phyloP scores from a whole-genome alignment of 2,329 filamentous ascomycete species.

The Fusarium virguliforme region DNA sequence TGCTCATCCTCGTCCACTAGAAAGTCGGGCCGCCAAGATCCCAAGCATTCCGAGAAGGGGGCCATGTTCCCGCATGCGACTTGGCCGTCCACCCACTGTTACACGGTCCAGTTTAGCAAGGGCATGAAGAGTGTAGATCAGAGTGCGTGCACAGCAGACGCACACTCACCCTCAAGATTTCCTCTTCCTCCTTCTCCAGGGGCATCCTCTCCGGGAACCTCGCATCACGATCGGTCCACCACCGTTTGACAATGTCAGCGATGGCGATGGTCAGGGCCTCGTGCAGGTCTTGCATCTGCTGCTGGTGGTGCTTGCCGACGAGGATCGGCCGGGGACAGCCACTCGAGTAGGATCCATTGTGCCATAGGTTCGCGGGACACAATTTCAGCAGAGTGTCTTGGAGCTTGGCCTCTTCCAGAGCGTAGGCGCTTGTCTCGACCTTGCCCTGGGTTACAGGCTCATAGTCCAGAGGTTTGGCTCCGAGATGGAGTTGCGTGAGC shows the following conservation, averaged over 20 bases:
- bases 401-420: conserved; percentile 39
- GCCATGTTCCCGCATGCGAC: conserved; percentile 46
- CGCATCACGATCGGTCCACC: conserved; percentile 57
- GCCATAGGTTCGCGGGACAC: conserved; percentile 53
- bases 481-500: conserved; percentile 46
- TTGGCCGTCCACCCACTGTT: conserved; percentile 54
- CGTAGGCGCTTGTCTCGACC: conserved; percentile 17
- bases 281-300: conserved; percentile 52
- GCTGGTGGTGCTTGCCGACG: conserved; percentile 51
- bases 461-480: conserved; percentile 17
- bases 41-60: conserved; percentile 44
- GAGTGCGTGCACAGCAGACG: neutral
- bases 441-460: conserved; percentile 15
- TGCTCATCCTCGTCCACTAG: conserved; percentile 52
- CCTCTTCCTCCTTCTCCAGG: conserved; percentile 52
- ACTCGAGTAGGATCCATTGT: conserved; percentile 47
- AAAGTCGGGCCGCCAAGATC: conserved; percentile 61
- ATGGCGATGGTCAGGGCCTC: conserved; percentile 54
- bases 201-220: conserved; percentile 56
- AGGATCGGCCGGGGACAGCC: conserved; percentile 57
- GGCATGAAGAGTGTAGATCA: neutral
- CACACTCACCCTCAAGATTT: conserved; percentile 49
- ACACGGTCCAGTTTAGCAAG: neutral
- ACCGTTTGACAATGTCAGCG: conserved; percentile 57
- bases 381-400: conserved; percentile 39